A percentile compares a stretch with the other conserved stretches of the same genome.
These are phyloP conservation scores for Salicornia ramosissima DNA, from an alignment of 148 eudicot genomes.

Conservation along the genomic window DNA sequence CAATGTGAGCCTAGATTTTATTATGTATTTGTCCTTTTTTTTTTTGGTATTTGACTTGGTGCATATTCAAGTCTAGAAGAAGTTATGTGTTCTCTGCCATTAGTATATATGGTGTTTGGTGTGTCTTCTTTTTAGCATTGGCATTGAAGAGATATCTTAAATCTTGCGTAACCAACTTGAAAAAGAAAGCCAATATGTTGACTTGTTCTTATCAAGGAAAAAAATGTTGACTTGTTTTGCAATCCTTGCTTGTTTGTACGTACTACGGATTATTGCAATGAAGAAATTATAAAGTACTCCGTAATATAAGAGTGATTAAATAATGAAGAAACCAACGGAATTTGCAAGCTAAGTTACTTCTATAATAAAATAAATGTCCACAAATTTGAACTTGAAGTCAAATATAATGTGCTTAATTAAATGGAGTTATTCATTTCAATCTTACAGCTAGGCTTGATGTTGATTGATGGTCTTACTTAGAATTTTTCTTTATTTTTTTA, in stretches of 20 bases:
- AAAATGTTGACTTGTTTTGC: slow-evolving; percentile 1
- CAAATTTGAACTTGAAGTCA: not conserved
- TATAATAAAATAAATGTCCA: not conserved
- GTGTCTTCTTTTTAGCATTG: not conserved
- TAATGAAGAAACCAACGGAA: not conserved
- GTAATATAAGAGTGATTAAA: not conserved
- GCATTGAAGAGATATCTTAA: not conserved
- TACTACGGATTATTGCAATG: too few species aligned
- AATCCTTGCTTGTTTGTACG: too few species aligned
- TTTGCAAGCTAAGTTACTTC: not conserved
- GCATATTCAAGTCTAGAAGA: not conserved
- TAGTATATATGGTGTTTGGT: too few species aligned
- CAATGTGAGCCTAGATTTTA: too few species aligned
- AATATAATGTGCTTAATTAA: not conserved
- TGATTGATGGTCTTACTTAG: not conserved
- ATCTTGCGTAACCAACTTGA: slow-evolving; percentile 15
- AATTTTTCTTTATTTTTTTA: not conserved
- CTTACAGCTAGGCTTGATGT: not conserved
- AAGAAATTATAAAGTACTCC: too few species aligned
- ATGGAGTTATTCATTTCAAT: not conserved
- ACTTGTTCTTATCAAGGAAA: slow-evolving; percentile 1
- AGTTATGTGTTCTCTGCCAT: not conserved
- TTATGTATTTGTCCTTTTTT: too few species aligned
- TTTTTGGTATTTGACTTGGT: not conserved
- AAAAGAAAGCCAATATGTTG: not conserved